Base-by-base conservation (phyloP, 2,329 filamentous ascomycete species). In the Colletotrichum sp. region DNA sequence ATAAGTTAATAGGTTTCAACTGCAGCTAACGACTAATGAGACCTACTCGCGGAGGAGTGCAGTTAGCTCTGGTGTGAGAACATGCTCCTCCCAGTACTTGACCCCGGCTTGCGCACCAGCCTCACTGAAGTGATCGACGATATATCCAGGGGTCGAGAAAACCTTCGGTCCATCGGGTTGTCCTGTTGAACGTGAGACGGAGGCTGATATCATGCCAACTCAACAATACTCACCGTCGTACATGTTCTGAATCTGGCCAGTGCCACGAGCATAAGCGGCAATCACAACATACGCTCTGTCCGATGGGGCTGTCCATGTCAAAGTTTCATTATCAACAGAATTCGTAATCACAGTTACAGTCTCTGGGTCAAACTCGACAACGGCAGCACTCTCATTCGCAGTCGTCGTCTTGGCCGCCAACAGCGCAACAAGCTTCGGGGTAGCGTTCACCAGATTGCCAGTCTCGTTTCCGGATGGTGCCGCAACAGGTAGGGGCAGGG, bases 1-100 rank as follows among this genome's bases (percentile, higher is more conserved):
- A 52, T 1, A 52, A 1, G 10, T 52, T 49, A n/a, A 12, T n/a
- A 1, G 0, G 0, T n/a, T 49, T n/a, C 10, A 52, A 5, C n/a
- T 21, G 5, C 16, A 24, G 9, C 12, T 1, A 10, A 26, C 1
- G 12, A 59, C 9, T 4, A 5, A 6, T 12, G 16, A 59, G 21
- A 24, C 55, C 4, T 28, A 28, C 55, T 59, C 0, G 13, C 24
- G 55, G 2, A 59, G 55, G 15, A 59, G 24, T 18, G 55, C 55
- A 28, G 26, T 28, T 0, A 59, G 24, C 21, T 59, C 55, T 26
- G 55, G 55, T 24, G 24, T 59, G 21, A 59, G 26, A 1, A 59
- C 28, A 24, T 28, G 21, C 26, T 59, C 24, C 3, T 59, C 55
- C 55, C 55, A 59, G 16, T 26, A 28, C 15, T 59, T 59, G 3